Evolutionary conservation across 176 grass and related monocot genomes (phyloP).

Genomic region (Canna indica): DNA sequence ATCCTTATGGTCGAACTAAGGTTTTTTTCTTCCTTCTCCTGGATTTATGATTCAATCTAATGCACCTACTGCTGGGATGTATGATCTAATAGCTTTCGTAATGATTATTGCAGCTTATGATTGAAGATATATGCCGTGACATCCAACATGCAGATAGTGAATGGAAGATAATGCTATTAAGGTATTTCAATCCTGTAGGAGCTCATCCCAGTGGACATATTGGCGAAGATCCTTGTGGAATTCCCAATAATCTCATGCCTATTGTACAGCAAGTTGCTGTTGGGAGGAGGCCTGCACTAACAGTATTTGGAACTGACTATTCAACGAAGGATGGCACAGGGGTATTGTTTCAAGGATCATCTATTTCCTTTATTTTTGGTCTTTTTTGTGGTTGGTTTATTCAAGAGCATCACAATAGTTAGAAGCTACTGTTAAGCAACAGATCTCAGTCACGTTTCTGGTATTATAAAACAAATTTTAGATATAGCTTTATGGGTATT

Average conservation of each 20-base stretch:
- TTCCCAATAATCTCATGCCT: conserved; percentile 97
- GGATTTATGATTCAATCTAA: conserved; percentile 6
- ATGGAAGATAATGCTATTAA: conserved; percentile 88
- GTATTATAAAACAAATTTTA: neutral
- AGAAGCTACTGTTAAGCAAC: neutral
- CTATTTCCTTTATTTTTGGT: neutral
- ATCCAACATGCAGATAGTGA: conserved; percentile 60
- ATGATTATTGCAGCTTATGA: conserved; percentile 61
- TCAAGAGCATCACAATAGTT: neutral
- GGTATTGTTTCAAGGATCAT: conserved; percentile 34
- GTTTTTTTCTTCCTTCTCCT: conserved; percentile 25
- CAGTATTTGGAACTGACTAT: conserved; percentile 90
- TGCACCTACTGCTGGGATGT: neutral
- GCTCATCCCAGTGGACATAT: conserved; percentile 87
- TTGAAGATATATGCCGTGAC: conserved; percentile 85
- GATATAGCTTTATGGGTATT: no score
- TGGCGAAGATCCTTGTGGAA: conserved; percentile 85
- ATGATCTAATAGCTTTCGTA: conserved; percentile 30
- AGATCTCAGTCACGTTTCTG: neutral
- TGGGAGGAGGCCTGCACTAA: conserved; percentile 67
- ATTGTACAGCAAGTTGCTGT: conserved; percentile 97
- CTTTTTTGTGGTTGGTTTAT: neutral
- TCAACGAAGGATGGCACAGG: conserved; percentile 90
- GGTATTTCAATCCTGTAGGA: conserved; percentile 95
- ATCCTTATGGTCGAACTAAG: conserved; percentile 93